These are phyloP conservation scores for Diaporthe sp. DNA, from an alignment of 2,329 filamentous ascomycete species.

Conservation along the genomic window DNA sequence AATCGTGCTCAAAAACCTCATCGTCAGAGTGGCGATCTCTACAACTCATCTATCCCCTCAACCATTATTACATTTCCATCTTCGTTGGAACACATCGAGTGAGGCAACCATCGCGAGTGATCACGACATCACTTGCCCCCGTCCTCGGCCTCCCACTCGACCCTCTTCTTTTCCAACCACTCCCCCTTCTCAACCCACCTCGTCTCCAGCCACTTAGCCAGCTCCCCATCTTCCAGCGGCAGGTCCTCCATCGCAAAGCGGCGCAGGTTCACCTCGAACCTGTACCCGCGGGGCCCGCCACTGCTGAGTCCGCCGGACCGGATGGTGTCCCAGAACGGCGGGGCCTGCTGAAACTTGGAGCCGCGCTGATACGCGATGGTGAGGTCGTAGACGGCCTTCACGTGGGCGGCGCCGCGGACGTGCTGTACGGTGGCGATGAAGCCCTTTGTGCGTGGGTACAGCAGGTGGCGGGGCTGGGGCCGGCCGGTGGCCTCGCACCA, in stretches of 20 bases:
- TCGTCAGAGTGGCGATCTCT: not conserved
- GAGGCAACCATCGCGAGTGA: too few relatives aligned
- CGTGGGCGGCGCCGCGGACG: conserved; percentile 63
- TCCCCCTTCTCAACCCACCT: conserved; percentile 68
- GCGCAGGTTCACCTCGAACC: conserved; percentile 65
- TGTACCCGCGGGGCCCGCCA: conserved; percentile 54
- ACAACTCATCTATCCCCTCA: not conserved
- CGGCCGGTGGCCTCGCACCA: conserved; percentile 67
- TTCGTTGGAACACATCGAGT: not conserved
- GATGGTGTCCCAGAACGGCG: conserved; percentile 68
- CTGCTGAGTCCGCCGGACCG: conserved; percentile 58
- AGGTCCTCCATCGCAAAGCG: conserved; percentile 64
- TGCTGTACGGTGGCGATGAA: conserved; percentile 72
- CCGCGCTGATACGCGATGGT: conserved; percentile 67
- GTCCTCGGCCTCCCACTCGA: conserved; percentile 54
- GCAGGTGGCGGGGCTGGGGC: conserved; percentile 68
- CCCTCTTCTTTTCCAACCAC: conserved; percentile 61
- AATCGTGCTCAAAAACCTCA: not conserved
- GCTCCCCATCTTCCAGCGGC: conserved; percentile 61
- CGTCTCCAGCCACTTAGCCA: conserved; percentile 67
- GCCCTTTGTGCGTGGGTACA: conserved; percentile 73
- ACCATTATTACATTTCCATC: not conserved
- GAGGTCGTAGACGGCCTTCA: conserved; percentile 69
- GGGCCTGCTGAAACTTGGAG: conserved; percentile 59
- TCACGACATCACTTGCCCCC: not conserved